Evolutionary conservation across 306 rosid genomes (phyloP).

Genomic region (Pueraria montana): DNA sequence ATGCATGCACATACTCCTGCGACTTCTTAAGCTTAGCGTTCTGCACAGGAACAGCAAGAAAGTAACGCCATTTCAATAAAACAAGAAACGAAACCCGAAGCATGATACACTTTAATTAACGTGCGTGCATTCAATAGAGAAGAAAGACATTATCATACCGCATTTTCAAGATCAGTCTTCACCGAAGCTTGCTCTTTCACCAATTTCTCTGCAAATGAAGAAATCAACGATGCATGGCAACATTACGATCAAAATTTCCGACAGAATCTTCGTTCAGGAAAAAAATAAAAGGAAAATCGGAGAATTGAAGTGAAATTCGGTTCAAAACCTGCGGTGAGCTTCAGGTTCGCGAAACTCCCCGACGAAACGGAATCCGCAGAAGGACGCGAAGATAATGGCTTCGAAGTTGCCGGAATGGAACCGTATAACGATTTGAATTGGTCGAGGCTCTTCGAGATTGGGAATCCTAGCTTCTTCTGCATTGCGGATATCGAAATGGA

Average conservation of each 20-base stretch:
- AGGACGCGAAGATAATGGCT: constrained; percentile 63
- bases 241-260: constrained; percentile 34
- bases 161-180: constrained; percentile 89
- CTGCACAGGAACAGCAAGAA: constrained; percentile 51
- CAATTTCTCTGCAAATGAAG: constrained; percentile 70
- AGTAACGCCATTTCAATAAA: constrained; percentile 20
- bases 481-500: constrained; percentile 50
- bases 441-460: constrained; percentile 79
- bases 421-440: constrained; percentile 82
- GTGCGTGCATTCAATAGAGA: constrained; percentile 17
- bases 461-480: constrained; percentile 71
- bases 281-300: constrained; percentile 8
- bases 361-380: constrained; percentile 66
- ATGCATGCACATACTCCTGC: constrained; percentile 65
- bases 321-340: constrained; percentile 87
- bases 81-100: constrained; percentile 31
- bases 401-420: constrained; percentile 61
- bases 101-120: constrained; percentile 15
- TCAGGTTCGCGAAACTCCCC: constrained; percentile 83
- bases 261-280: constrained; percentile 3
- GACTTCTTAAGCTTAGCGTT: constrained; percentile 85
- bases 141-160: constrained; percentile 61
- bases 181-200: constrained; percentile 91
- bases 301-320: constrained; percentile 9
- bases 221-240: constrained; percentile 41